phyloP scores from a whole-genome alignment of 768 basidiomycete species.

The Rhizopogon sp. region DNA sequence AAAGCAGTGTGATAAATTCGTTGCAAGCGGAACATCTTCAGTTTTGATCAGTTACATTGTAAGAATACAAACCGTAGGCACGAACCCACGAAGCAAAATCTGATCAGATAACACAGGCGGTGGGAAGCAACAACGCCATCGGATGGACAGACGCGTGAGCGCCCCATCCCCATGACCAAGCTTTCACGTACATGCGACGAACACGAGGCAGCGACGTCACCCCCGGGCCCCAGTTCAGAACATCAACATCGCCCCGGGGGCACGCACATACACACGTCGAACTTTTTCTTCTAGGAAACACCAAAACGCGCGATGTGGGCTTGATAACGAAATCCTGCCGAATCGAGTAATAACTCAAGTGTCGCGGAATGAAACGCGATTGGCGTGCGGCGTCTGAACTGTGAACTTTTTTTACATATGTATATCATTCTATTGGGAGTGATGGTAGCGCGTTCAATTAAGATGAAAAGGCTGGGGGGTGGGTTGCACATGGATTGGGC shows the following conservation, averaged over 20 bases:
- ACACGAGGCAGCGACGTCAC: conserved; percentile 1
- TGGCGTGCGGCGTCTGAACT: not conserved
- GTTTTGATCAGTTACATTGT: too few relatives aligned
- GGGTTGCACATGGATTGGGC: not conserved
- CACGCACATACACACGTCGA: not conserved
- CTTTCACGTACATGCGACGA: not conserved
- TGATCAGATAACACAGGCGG: conserved; percentile 1
- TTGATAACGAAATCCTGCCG: not conserved
- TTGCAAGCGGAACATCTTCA: not conserved
- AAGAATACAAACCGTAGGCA: not conserved
- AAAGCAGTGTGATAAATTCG: not conserved
- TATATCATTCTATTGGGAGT: not conserved
- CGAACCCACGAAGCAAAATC: too few relatives aligned
- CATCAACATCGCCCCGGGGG: not conserved
- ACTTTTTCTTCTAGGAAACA: not conserved
- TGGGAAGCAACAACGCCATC: not conserved
- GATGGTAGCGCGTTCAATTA: not conserved
- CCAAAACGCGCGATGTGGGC: not conserved
- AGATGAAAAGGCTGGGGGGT: not conserved
- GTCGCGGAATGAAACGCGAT: not conserved
- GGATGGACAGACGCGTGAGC: not conserved
- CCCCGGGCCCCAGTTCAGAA: not conserved
- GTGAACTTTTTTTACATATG: not conserved
- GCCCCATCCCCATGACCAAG: not conserved
- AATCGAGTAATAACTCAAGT: not conserved